A percentile compares a stretch with the other conserved stretches of the same genome.
Conservation (phyloP, 2,329 filamentous ascomycete species). For the Curvularia sp. region DNA sequence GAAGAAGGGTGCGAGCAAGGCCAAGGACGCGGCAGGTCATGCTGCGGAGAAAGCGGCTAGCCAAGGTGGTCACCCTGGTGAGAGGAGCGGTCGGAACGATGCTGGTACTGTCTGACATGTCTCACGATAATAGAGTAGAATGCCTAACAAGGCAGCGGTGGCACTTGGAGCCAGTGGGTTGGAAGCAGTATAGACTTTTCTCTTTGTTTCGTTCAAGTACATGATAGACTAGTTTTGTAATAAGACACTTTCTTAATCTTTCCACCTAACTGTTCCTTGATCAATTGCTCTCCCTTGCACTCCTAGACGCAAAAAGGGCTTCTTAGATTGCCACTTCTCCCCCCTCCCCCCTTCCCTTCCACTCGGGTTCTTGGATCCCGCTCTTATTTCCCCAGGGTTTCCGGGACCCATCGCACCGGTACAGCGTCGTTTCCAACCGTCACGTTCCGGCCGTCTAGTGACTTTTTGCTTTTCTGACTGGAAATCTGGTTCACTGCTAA, state of each 20-base stretch:
- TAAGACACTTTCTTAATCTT: background rate
- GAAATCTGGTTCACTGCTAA: background rate
- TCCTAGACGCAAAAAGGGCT: background rate
- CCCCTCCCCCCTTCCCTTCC: too few species aligned
- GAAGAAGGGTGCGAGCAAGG: slow-evolving; percentile 30
- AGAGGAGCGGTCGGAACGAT: slow-evolving; percentile 29
- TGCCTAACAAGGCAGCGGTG: background rate
- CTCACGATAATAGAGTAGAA: background rate
- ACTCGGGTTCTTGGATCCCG: background rate
- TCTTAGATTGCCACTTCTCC: background rate
- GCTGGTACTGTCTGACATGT: background rate
- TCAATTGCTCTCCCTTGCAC: background rate
- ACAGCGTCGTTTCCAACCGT: background rate
- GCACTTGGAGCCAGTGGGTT: background rate
- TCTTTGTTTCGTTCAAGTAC: background rate
- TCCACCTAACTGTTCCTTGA: background rate
- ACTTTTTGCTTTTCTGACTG: background rate
- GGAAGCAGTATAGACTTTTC: too few species aligned
- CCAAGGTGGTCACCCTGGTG: slow-evolving; percentile 31
- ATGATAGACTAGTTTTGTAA: background rate
- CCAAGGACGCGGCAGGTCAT: slow-evolving; percentile 24
- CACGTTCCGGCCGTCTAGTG: background rate
- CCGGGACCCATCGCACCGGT: background rate
- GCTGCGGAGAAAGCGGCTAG: slow-evolving; percentile 19
- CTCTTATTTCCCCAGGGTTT: background rate